A percentile compares a stretch with the other conserved stretches of the same genome.
phyloP scores from a whole-genome alignment of 2,329 filamentous ascomycete genomes.

The Diaporthe destruens region DNA sequence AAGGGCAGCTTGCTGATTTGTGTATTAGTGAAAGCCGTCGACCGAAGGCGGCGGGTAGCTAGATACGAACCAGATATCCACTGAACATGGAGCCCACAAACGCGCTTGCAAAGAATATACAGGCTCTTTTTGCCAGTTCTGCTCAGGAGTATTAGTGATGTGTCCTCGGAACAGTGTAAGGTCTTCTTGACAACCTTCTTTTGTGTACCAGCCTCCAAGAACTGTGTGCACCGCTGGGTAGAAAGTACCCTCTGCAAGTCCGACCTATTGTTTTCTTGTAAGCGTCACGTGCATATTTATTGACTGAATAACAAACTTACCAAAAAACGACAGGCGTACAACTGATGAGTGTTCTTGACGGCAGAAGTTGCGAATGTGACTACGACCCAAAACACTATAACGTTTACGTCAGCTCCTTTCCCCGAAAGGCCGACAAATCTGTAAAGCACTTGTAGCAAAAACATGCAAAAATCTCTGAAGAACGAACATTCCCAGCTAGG shows the following conservation, averaged over 20 bases:
- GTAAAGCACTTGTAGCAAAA: too few species aligned
- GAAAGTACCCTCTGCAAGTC: constrained; percentile 41
- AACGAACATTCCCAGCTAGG: constrained; percentile 40
- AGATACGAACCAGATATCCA: constrained; percentile 40
- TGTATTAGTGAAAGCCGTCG: neutral
- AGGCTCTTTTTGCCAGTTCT: constrained; percentile 42
- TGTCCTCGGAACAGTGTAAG: too few species aligned
- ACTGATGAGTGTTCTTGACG: constrained; percentile 39
- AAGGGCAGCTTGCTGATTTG: constrained; percentile 44
- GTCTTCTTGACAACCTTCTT: too few species aligned
- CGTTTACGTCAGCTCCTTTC: neutral
- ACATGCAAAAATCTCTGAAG: neutral
- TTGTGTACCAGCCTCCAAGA: constrained; percentile 42
- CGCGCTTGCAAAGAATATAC: constrained; percentile 41
- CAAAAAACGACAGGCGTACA: constrained; percentile 41
- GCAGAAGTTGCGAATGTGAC: constrained; percentile 42
- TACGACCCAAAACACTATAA: constrained; percentile 39
- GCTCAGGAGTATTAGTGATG: neutral
- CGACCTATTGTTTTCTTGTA: too few species aligned
- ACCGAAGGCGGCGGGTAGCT: too few species aligned
- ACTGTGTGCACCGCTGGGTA: constrained; percentile 42
- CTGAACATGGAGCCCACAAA: constrained; percentile 41
- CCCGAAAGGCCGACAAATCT: too few species aligned
- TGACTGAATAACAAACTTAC: too few species aligned
- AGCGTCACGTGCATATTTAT: too few species aligned